Evolutionary conservation across 2,329 filamentous ascomycete genomes (phyloP).

Genomic region (Ophiostoma tasmaniense): DNA sequence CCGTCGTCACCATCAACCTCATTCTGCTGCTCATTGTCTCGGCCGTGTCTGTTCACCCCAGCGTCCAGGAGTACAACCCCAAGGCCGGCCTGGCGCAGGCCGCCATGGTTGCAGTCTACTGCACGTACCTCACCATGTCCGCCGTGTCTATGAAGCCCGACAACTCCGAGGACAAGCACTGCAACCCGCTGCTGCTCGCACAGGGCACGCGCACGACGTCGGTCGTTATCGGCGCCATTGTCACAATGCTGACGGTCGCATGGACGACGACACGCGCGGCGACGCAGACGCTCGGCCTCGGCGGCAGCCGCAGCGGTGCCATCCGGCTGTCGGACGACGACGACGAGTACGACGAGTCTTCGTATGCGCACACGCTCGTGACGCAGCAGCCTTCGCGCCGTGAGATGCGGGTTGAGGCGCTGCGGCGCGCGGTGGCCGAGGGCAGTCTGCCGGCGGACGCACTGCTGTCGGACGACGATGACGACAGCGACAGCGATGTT

Average conservation of each 20-base stretch:
- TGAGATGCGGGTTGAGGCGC: slow-evolving; percentile 86
- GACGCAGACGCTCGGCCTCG: slow-evolving; percentile 75
- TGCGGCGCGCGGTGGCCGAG: slow-evolving; percentile 85
- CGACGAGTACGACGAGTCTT: slow-evolving; percentile 17
- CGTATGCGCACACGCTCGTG: slow-evolving; percentile 61
- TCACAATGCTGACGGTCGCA: slow-evolving; percentile 92
- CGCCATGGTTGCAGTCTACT: slow-evolving; percentile 95
- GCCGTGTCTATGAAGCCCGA: slow-evolving; percentile 98
- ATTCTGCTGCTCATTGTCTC: slow-evolving; percentile 74
- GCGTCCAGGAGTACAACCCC: slow-evolving; percentile 82
- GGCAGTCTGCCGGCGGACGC: slow-evolving; percentile 88
- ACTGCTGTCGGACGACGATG: slow-evolving; percentile 63
- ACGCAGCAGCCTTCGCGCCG: slow-evolving; percentile 77
- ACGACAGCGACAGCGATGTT: slow-evolving; percentile 53
- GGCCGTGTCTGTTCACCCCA: slow-evolving; percentile 78
- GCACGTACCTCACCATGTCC: slow-evolving; percentile 96
- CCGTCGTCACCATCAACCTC: slow-evolving; percentile 89
- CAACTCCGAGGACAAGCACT: slow-evolving; percentile 78
- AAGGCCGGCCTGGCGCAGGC: slow-evolving; percentile 94
- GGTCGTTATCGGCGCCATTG: slow-evolving; percentile 83
- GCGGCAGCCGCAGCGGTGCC: slow-evolving; percentile 50
- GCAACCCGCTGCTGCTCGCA: slow-evolving; percentile 83
- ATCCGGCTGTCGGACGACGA: slow-evolving; percentile 64
- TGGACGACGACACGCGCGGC: slow-evolving; percentile 96
- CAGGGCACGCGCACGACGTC: slow-evolving; percentile 84